phyloP scores from a whole-genome alignment of 805 yeast genomes.

The Isabelozyma heimii region DNA sequence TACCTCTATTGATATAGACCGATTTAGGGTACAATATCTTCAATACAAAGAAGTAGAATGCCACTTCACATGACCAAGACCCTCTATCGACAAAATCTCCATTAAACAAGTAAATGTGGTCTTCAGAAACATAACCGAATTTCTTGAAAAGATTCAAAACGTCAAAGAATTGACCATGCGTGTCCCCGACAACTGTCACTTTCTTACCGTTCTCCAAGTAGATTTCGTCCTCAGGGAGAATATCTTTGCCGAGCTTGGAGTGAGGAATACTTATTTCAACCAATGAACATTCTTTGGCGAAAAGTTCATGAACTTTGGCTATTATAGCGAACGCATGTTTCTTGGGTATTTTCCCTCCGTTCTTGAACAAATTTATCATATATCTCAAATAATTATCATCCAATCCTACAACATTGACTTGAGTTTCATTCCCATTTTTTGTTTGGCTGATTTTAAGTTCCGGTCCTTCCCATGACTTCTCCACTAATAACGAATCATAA shows the following conservation, averaged over 20 bases:
- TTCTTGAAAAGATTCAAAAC: constrained; percentile 72
- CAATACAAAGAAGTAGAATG: constrained; percentile 70
- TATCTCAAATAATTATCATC: constrained; percentile 56
- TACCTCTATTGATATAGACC: constrained; percentile 84
- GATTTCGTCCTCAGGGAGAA: constrained; percentile 17
- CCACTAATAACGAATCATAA: constrained; percentile 47
- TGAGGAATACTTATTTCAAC: constrained; percentile 59
- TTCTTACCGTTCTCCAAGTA: constrained; percentile 32
- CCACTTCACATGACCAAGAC: constrained; percentile 97
- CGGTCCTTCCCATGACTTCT: constrained; percentile 61
- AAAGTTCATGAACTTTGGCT: constrained; percentile 63
- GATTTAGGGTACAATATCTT: constrained; percentile 73
- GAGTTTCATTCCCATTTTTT: constrained; percentile 22
- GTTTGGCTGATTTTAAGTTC: constrained; percentile 38
- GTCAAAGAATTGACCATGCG: constrained; percentile 96
- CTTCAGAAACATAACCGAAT: constrained; percentile 67
- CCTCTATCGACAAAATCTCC: constrained; percentile 99
- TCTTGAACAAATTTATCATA: constrained; percentile 69
- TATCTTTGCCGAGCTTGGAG: constrained; percentile 13
- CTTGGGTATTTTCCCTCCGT: constrained; percentile 74
- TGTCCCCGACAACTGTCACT: constrained; percentile 92
- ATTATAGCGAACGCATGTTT: constrained; percentile 81
- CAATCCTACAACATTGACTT: constrained; percentile 35
- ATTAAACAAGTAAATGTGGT: constrained; percentile 81
- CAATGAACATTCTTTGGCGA: constrained; percentile 67